phyloP scores from a whole-genome alignment of 495 filamentous ascomycete genomes.

The Lentithecium fluviatile region DNA sequence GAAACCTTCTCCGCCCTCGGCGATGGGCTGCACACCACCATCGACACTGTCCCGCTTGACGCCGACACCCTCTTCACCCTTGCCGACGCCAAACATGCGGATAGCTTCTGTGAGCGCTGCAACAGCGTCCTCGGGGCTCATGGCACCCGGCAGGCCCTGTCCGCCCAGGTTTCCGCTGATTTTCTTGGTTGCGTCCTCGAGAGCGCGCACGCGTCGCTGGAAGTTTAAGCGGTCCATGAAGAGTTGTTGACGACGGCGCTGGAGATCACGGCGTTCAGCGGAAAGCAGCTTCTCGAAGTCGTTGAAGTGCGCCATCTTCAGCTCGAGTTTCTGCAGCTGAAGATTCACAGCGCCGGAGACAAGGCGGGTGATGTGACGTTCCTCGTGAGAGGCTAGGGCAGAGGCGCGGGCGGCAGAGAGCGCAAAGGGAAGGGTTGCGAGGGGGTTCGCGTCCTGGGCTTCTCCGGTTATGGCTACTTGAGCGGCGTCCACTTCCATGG shows the following conservation, averaged over 20 bases:
- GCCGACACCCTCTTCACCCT: constrained; percentile 32
- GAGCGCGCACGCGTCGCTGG: constrained; percentile 78
- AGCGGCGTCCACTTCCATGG: constrained; percentile 44
- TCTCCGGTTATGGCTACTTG: constrained; percentile 44
- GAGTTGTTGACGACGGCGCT: constrained; percentile 83
- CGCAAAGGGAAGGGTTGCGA: constrained; percentile 78
- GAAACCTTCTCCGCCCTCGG: constrained; percentile 25
- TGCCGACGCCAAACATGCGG: constrained; percentile 30
- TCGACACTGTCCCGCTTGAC: constrained; percentile 25
- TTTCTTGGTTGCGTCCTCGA: constrained; percentile 62
- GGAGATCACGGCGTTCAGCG: constrained; percentile 87
- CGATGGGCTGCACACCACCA: constrained; percentile 12
- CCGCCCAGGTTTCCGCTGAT: constrained; percentile 18
- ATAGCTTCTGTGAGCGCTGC: constrained; percentile 25
- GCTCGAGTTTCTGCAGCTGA: constrained; percentile 44
- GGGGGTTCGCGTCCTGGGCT: constrained; percentile 49
- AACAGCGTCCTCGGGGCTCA: constrained; percentile 29
- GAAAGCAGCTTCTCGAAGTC: constrained; percentile 92
- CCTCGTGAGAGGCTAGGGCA: constrained; percentile 88
- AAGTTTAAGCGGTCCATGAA: constrained; percentile 89
- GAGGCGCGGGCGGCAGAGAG: constrained; percentile 80
- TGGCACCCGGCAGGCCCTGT: constrained; percentile 19
- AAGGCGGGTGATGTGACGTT: constrained; percentile 91
- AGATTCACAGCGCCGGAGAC: constrained; percentile 81
- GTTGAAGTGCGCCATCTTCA: constrained; percentile 85